Conservation (phyloP, 2,329 filamentous ascomycete genomes). For the Tolypocladium nubicola region DNA sequence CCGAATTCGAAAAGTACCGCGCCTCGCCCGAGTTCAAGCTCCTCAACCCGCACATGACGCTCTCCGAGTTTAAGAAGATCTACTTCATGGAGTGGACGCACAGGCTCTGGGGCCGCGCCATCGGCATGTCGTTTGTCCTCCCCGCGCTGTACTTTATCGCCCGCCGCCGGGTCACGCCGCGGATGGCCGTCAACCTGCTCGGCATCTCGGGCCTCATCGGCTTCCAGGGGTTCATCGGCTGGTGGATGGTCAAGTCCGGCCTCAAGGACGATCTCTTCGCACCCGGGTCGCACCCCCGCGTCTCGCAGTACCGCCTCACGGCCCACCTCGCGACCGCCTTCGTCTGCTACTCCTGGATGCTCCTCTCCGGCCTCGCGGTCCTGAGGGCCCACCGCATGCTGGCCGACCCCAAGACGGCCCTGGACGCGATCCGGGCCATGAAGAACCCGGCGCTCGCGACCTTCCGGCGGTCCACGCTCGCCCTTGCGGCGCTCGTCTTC, state of each 20-base stretch:
- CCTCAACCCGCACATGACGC: slow-evolving; percentile 85
- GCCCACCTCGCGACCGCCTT: slow-evolving; percentile 87
- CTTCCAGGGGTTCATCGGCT: slow-evolving; percentile 89
- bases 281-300: slow-evolving; percentile 79
- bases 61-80: slow-evolving; percentile 94
- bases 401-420: slow-evolving; percentile 51
- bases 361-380: slow-evolving; percentile 77
- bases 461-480: slow-evolving; percentile 65
- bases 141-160: slow-evolving; percentile 84
- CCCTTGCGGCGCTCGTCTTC: slow-evolving; percentile 68
- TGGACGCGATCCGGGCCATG: slow-evolving; percentile 50
- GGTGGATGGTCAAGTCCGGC: slow-evolving; percentile 99
- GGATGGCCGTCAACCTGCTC: slow-evolving; percentile 65
- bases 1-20: slow-evolving; percentile 87
- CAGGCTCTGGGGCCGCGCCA: slow-evolving; percentile 83
- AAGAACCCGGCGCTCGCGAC: slow-evolving; percentile 55
- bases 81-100: slow-evolving; percentile 99
- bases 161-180: slow-evolving; percentile 63
- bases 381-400: slow-evolving; percentile 68
- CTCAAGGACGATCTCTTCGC: slow-evolving; percentile 93
- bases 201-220: slow-evolving; percentile 86
- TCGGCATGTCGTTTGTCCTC: slow-evolving; percentile 81
- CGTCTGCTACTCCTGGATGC: slow-evolving; percentile 87
- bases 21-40: slow-evolving; percentile 86
- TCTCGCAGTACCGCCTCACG: slow-evolving; percentile 87